phyloP scores from a whole-genome alignment of 805 yeast species.

The Myxozyma melibiosi region DNA sequence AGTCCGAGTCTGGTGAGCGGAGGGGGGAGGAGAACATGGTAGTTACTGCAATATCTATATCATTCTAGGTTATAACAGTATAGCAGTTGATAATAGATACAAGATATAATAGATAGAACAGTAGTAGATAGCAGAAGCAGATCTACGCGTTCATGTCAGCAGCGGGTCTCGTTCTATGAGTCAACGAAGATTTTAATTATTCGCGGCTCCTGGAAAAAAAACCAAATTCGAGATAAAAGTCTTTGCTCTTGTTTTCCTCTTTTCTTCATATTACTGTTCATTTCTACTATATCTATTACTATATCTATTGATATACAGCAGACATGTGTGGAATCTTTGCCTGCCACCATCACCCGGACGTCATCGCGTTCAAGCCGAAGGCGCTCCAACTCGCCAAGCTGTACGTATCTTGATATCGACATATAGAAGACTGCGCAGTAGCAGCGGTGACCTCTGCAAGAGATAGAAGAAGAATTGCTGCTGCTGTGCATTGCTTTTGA shows the following conservation, averaged over 20 bases:
- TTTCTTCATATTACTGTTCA: neutral
- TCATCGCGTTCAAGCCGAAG: constrained; percentile 76
- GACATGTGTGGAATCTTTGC: constrained; percentile 99
- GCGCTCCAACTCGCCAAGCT: constrained; percentile 85
- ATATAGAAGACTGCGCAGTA: neutral
- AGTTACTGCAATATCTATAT: too few relatives aligned
- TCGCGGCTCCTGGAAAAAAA: neutral
- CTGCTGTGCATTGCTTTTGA: too few relatives aligned
- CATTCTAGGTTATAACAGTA: too few relatives aligned
- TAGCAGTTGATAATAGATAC: too few relatives aligned
- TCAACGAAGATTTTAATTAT: too few relatives aligned
- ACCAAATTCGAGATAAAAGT: neutral
- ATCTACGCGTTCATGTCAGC: too few relatives aligned
- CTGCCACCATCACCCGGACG: constrained; percentile 78
- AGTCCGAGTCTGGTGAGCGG: too few relatives aligned
- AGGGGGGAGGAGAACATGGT: neutral
- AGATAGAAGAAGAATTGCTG: too few relatives aligned
- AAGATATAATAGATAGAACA: too few relatives aligned
- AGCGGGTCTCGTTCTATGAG: too few relatives aligned
- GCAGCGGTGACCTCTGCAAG: too few relatives aligned
- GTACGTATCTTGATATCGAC: constrained; percentile 13
- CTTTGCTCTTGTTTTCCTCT: neutral
- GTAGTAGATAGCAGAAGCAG: too few relatives aligned
- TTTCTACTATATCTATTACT: neutral
- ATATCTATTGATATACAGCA: neutral